Conservation (phyloP, 2,329 filamentous ascomycete genomes). For the Lojkania enalia region DNA sequence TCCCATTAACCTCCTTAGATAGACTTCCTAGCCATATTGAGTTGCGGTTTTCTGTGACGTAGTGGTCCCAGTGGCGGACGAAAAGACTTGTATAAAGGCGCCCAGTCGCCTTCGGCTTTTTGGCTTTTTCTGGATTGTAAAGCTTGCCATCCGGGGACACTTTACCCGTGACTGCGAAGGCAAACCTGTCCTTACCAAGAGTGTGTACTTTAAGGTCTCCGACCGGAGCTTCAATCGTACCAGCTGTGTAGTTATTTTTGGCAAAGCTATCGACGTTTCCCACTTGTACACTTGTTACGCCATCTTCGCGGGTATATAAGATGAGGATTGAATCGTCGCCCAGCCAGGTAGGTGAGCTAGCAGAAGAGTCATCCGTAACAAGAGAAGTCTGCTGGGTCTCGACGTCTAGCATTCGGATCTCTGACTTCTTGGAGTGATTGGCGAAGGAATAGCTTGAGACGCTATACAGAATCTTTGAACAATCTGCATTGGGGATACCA, state of each 20-base stretch:
- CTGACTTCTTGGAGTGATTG: constrained; percentile 67
- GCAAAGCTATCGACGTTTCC: constrained; percentile 28
- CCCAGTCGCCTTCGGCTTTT: constrained; percentile 64
- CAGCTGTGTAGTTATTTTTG: constrained; percentile 46
- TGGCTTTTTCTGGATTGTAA: constrained; percentile 65
- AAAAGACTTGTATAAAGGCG: constrained; percentile 75
- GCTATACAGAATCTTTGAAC: constrained; percentile 67
- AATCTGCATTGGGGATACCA: constrained; percentile 69
- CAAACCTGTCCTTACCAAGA: constrained; percentile 44
- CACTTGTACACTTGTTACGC: constrained; percentile 44
- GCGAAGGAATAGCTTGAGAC: constrained; percentile 80
- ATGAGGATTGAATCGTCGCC: constrained; percentile 67
- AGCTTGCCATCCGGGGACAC: constrained; percentile 70
- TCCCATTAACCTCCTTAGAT: constrained; percentile 23
- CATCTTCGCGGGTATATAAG: constrained; percentile 50
- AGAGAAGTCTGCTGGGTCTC: constrained; percentile 65
- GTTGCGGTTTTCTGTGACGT: constrained; percentile 68
- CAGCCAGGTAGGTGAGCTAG: constrained; percentile 71
- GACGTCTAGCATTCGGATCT: constrained; percentile 73
- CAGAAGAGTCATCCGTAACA: constrained; percentile 66
- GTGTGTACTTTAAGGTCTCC: constrained; percentile 52
- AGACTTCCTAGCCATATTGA: constrained; percentile 74
- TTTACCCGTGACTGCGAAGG: constrained; percentile 58
- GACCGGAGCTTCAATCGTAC: constrained; percentile 51
- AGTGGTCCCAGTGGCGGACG: constrained; percentile 83